A percentile compares a stretch with the other conserved stretches of the same genome.
These are phyloP conservation scores for Bassia scoparia DNA, from an alignment of 148 eudicot species.

Conservation along the genomic window DNA sequence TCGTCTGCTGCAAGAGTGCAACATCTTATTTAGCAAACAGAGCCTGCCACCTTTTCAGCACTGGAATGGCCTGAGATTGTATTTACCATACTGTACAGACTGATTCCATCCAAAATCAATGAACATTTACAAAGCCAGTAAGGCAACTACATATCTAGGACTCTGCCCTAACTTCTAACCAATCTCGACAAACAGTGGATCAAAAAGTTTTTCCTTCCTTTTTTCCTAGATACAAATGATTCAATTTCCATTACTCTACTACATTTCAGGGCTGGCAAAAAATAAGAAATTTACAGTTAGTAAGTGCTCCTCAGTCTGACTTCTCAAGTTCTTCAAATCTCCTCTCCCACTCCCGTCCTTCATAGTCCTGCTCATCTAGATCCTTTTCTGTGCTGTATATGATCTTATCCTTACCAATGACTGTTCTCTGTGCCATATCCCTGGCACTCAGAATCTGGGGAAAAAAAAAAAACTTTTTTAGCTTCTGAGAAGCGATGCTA, in stretches of 20 bases:
- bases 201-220: not conserved
- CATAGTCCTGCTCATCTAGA: slow-evolving; percentile 75
- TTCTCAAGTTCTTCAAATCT: slow-evolving; percentile 65
- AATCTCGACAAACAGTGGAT: slow-evolving; percentile 6
- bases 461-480: slow-evolving; percentile 20
- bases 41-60: not conserved
- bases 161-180: not conserved
- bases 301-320: slow-evolving; percentile 34
- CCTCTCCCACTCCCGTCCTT: slow-evolving; percentile 70
- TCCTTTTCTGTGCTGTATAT: slow-evolving; percentile 83
- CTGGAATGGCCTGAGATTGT: not conserved
- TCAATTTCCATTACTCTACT: slow-evolving; percentile 8
- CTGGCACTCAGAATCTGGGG: slow-evolving; percentile 92
- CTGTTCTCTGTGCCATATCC: slow-evolving; percentile 85
- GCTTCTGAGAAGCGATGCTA: not conserved
- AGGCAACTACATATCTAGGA: not conserved
- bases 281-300: slow-evolving; percentile 26
- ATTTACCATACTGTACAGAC: slow-evolving; percentile 17
- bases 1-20: not conserved
- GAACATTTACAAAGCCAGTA: slow-evolving; percentile 6
- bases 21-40: slow-evolving; percentile 7
- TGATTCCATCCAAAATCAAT: not conserved
- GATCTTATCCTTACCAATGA: slow-evolving; percentile 75
- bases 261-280: slow-evolving; percentile 12
- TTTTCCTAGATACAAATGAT: not conserved